A percentile compares a stretch with the other conserved stretches of the same genome.
phyloP scores from a whole-genome alignment of 768 basidiomycete species.

The Pholiota molesta region DNA sequence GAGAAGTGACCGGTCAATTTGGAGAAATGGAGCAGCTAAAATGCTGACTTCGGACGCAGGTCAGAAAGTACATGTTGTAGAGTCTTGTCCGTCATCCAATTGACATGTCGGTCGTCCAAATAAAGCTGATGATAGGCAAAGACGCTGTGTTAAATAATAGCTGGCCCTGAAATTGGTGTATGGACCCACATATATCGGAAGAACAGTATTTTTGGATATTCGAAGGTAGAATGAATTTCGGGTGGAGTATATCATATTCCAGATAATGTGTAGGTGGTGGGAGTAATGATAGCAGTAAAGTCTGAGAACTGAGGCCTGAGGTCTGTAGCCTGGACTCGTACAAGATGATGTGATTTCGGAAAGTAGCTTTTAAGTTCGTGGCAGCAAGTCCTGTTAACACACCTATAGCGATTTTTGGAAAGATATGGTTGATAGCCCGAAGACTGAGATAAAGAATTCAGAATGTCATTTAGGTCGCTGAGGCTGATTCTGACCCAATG shows the following conservation, averaged over 20 bases:
- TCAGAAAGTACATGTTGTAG: conserved; percentile 83
- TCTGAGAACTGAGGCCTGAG: not conserved
- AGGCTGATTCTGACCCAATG: no score
- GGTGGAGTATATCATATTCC: conserved; percentile 55
- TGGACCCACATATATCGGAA: conserved; percentile 76
- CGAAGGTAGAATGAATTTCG: conserved; percentile 86
- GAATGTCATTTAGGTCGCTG: no score
- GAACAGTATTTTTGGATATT: conserved; percentile 67
- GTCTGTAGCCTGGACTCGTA: no score
- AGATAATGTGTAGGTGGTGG: not conserved
- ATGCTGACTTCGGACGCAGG: conserved; percentile 65
- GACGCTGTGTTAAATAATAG: conserved; percentile 9
- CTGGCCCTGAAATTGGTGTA: not conserved
- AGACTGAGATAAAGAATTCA: no score
- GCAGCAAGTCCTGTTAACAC: no score
- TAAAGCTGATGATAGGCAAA: conserved; percentile 55
- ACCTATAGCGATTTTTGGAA: no score
- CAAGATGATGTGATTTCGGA: no score
- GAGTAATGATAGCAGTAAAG: not conserved
- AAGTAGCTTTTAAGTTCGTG: no score
- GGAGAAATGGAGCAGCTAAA: not conserved
- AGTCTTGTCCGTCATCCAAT: conserved; percentile 88
- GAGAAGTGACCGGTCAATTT: not conserved
- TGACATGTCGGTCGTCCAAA: conserved; percentile 83
- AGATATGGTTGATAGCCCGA: no score